Conservation (phyloP, 345 rosid genomes). For the Sisymbrium altissimum region DNA sequence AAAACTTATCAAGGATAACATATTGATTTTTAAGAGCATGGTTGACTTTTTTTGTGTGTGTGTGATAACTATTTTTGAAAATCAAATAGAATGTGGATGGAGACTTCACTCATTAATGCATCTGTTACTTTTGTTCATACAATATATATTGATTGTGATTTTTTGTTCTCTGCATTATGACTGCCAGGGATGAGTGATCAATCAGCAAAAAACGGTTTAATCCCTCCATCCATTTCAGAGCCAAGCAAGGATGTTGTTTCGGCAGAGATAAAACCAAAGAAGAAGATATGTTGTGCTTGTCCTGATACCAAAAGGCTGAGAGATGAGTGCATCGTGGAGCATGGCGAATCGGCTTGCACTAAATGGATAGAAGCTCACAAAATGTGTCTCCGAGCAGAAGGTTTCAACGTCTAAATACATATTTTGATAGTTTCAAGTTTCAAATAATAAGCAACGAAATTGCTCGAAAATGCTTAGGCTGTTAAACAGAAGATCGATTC, state of each 20-base stretch:
- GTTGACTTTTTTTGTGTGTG: too few species aligned
- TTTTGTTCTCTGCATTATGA: neutral
- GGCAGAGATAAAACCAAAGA: conserved; percentile 72
- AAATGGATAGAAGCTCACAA: conserved; percentile 96
- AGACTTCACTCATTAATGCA: too few species aligned
- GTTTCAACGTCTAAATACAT: conserved; percentile 55
- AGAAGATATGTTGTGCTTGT: conserved; percentile 94
- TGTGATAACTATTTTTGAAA: too few species aligned
- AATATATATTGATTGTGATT: neutral
- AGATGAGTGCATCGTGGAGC: conserved; percentile 87
- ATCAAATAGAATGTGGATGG: too few species aligned
- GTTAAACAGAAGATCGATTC: neutral
- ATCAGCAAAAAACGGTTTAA: conserved; percentile 40
- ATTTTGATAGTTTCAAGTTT: neutral
- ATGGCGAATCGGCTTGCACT: conserved; percentile 80
- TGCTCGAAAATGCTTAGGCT: conserved; percentile 22
- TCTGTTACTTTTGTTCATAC: too few species aligned
- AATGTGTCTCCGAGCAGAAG: conserved; percentile 88
- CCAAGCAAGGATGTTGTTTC: conserved; percentile 37
- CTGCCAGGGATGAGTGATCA: conserved; percentile 49
- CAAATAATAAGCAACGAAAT: neutral
- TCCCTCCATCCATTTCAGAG: conserved; percentile 36
- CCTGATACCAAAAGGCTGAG: conserved; percentile 87
- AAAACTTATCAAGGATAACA: neutral
- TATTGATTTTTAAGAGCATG: too few species aligned